These are phyloP conservation scores for Camelina neglecta DNA, from an alignment of 345 rosid genomes.

Conservation along the genomic window DNA sequence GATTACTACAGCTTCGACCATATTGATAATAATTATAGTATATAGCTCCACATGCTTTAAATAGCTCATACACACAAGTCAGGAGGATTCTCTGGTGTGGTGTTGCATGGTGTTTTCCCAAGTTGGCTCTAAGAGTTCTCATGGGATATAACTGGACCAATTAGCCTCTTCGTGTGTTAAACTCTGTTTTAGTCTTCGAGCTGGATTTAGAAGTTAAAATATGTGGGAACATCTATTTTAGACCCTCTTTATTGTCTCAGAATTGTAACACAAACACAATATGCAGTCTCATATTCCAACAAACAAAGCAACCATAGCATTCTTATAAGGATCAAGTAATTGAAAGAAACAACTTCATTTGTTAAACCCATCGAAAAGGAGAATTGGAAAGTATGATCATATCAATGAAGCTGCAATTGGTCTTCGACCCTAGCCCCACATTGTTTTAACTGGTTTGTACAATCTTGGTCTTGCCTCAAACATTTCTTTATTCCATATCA, in stretches of 20 bases:
- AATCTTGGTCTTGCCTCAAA: constrained; percentile 49
- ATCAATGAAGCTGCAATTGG: constrained; percentile 53
- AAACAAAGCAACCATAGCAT: neutral
- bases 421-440: constrained; percentile 44
- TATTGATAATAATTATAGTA: too few relatives aligned
- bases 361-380: neutral
- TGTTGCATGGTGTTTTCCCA: too few relatives aligned
- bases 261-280: neutral
- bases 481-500: too few relatives aligned
- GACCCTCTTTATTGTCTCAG: neutral
- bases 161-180: too few relatives aligned
- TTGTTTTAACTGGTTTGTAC: constrained; percentile 55
- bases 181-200: neutral
- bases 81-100: too few relatives aligned
- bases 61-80: too few relatives aligned
- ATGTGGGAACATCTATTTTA: neutral
- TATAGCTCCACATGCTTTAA: too few relatives aligned
- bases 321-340: neutral
- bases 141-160: too few relatives aligned
- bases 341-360: constrained; percentile 3
- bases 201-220: too few relatives aligned
- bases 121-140: too few relatives aligned
- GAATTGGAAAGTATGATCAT: constrained; percentile 10
- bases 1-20: too few relatives aligned
- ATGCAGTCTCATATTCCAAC: neutral